Conservation (phyloP, 2,329 filamentous ascomycete genomes). For the Didymella sp. region DNA sequence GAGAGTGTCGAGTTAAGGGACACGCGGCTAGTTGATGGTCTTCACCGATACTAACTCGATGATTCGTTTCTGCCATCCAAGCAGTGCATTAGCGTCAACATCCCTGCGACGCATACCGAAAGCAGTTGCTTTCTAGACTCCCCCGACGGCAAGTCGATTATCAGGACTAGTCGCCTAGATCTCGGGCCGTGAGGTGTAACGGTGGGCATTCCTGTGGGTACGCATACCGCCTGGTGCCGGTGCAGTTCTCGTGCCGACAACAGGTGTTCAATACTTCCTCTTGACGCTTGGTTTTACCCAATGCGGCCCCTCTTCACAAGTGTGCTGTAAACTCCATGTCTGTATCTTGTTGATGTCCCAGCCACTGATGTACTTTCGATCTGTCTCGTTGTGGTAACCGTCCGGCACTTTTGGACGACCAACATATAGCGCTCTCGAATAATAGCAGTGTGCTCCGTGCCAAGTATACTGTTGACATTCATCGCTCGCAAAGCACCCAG, state of each 20-base stretch:
- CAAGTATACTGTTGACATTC: conserved; percentile 26
- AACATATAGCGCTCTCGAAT: conserved; percentile 27
- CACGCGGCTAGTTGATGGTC: neutral
- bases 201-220: neutral
- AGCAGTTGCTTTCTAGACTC: neutral
- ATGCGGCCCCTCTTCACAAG: conserved; percentile 23
- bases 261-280: conserved; percentile 10
- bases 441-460: conserved; percentile 31
- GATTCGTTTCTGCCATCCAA: too few species aligned
- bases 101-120: too few species aligned
- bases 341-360: conserved; percentile 40
- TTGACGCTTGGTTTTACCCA: conserved; percentile 21
- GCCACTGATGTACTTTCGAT: conserved; percentile 34
- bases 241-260: neutral
- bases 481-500: conserved; percentile 13
- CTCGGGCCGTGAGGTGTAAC: neutral
- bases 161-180: too few species aligned
- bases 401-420: conserved; percentile 20
- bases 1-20: too few species aligned
- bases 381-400: conserved; percentile 23
- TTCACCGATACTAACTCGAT: neutral
- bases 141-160: too few species aligned
- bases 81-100: too few species aligned
- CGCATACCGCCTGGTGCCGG: neutral
- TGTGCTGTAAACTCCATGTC: conserved; percentile 13